phyloP scores from a whole-genome alignment of 495 filamentous ascomycete species.

The Recurvomyces mirabilis region DNA sequence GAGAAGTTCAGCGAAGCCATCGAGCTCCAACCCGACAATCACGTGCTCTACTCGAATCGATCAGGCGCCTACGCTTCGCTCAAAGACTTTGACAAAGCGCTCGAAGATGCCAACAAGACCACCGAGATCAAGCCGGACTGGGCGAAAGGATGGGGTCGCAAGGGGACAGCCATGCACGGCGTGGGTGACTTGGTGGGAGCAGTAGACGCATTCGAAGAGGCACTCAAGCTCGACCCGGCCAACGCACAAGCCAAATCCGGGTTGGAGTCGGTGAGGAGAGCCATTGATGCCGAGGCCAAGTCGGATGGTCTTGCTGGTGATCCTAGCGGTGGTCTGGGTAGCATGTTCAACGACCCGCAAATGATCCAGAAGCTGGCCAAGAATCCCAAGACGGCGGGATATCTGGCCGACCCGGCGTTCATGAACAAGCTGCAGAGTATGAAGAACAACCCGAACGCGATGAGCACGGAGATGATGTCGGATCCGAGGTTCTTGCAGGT shows the following conservation, averaged over 20 bases:
- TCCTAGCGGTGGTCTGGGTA: slow-evolving; percentile 63
- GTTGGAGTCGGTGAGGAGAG: slow-evolving; percentile 66
- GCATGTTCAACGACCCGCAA: slow-evolving; percentile 87
- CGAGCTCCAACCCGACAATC: slow-evolving; percentile 73
- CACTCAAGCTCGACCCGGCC: slow-evolving; percentile 76
- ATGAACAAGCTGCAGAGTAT: slow-evolving; percentile 79
- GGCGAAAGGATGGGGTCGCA: slow-evolving; percentile 89
- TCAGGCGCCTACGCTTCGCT: slow-evolving; percentile 93
- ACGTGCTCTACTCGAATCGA: slow-evolving; percentile 95
- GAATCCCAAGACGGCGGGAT: slow-evolving; percentile 84
- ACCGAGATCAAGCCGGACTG: slow-evolving; percentile 93
- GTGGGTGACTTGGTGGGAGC: slow-evolving; percentile 72
- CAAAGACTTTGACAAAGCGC: slow-evolving; percentile 69
- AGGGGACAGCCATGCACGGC: slow-evolving; percentile 83
- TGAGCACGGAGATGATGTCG: slow-evolving; percentile 59
- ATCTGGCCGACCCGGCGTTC: slow-evolving; percentile 75
- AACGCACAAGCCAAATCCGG: slow-evolving; percentile 91
- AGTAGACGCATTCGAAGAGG: slow-evolving; percentile 80
- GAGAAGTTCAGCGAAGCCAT: slow-evolving; percentile 93
- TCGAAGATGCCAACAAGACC: slow-evolving; percentile 85
- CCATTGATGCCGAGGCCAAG: slow-evolving; percentile 69
- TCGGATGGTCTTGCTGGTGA: slow-evolving; percentile 57
- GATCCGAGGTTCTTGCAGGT: slow-evolving; percentile 92
- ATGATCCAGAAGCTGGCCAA: slow-evolving; percentile 77
- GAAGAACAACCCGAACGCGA: slow-evolving; percentile 65